Percentiles rank a stretch among this genome's conserved stretches.
These are phyloP conservation scores for Candida takata DNA, from an alignment of 805 yeast species.

Conservation along the genomic window DNA sequence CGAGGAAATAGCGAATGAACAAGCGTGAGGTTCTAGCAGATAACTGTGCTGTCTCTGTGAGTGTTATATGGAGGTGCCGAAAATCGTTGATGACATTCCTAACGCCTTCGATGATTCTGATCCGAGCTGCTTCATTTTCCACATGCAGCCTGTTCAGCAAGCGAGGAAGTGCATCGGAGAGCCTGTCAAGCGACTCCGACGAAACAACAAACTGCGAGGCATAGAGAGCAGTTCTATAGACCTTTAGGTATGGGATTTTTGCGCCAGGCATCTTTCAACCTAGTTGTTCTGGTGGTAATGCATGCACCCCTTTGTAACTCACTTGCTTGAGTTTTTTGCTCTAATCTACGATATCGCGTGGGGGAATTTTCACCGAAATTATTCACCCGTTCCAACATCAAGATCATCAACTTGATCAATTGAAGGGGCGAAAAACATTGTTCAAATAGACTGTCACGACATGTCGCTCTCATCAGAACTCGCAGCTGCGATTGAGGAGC, in stretches of 20 bases:
- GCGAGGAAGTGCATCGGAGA: slow-evolving; percentile 8
- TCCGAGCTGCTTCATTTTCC: slow-evolving; percentile 5
- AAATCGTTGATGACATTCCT: slow-evolving; percentile 7
- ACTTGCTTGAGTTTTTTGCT: no score
- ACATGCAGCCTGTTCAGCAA: slow-evolving; percentile 8
- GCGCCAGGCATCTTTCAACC: no score
- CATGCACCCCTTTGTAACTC: no score
- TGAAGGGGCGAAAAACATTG: neutral
- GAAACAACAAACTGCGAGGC: slow-evolving; percentile 9
- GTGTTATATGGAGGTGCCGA: neutral
- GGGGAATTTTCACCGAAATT: no score
- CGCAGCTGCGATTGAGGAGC: slow-evolving; percentile 18
- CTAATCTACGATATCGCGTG: no score
- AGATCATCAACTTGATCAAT: no score
- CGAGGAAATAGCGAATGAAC: slow-evolving; percentile 8
- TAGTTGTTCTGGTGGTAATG: no score
- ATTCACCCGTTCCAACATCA: no score
- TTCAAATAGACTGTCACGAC: neutral
- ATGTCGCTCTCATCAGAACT: slow-evolving; percentile 18
- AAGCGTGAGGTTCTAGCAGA: slow-evolving; percentile 4
- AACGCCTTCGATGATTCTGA: slow-evolving; percentile 5
- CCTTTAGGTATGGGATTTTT: neutral
- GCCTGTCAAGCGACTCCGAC: slow-evolving; percentile 3
- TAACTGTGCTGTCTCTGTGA: neutral
- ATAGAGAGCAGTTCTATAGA: slow-evolving; percentile 5